Percentiles rank a stretch among this genome's conserved stretches.
Evolutionary conservation across 2,329 filamentous ascomycete genomes (phyloP).

Genomic region (Endothia cerciana): DNA sequence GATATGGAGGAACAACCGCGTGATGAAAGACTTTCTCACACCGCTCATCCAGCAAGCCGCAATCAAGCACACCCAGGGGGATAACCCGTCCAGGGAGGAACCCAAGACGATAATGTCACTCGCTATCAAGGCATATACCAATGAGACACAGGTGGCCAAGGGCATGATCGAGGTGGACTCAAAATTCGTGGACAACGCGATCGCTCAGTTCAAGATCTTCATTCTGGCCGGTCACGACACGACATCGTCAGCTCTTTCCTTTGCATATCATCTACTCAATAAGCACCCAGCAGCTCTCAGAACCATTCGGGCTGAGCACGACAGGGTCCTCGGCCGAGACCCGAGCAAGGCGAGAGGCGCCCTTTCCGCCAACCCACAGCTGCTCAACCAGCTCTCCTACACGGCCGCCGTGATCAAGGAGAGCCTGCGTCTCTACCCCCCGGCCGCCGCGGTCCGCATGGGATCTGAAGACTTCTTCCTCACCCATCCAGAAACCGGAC

Average conservation of each 20-base stretch:
- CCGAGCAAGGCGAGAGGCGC: constrained; percentile 39
- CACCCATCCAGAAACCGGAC: constrained; percentile 41
- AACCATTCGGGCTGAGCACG: constrained; percentile 37
- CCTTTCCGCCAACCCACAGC: constrained; percentile 45
- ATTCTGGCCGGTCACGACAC: constrained; percentile 31
- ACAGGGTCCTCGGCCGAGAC: constrained; percentile 34
- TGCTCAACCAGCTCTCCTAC: constrained; percentile 55
- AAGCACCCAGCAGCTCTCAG: constrained; percentile 34
- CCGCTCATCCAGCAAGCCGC: constrained; percentile 35
- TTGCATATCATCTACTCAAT: constrained; percentile 29
- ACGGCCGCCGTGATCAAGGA: constrained; percentile 59
- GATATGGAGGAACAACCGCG: constrained; percentile 36
- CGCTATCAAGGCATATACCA: constrained; percentile 34
- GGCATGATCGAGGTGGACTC: constrained; percentile 11
- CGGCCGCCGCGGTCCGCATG: constrained; percentile 46
- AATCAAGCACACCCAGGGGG: constrained; percentile 32
- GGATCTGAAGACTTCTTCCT: constrained; percentile 39
- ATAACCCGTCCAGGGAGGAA: constrained; percentile 4
- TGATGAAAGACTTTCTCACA: constrained; percentile 34
- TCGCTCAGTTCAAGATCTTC: constrained; percentile 36
- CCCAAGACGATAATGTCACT: constrained; percentile 38
- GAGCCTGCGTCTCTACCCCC: constrained; percentile 55
- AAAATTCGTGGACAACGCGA: constrained; percentile 18
- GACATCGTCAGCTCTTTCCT: constrained; percentile 22
- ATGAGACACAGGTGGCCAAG: constrained; percentile 19